Evolutionary conservation across 1,139 yeast species (phyloP).

Genomic region (Arxiozyma bovina): DNA sequence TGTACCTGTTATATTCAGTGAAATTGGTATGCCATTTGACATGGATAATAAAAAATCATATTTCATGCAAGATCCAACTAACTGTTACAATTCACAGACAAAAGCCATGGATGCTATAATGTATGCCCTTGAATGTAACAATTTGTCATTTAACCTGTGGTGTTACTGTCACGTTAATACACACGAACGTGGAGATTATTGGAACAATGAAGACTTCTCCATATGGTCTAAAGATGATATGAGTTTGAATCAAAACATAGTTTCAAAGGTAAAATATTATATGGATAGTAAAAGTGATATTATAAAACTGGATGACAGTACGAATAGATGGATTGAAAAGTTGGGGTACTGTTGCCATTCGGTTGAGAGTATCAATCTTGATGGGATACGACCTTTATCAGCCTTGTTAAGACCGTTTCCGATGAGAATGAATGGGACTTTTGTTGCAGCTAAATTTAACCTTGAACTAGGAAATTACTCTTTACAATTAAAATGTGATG

Average conservation of each 20-base stretch:
- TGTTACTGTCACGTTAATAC: constrained; percentile 64
- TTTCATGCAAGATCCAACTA: constrained; percentile 44
- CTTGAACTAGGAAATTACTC: constrained; percentile 39
- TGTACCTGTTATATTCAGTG: constrained; percentile 73
- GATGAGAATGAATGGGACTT: constrained; percentile 47
- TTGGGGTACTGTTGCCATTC: not conserved
- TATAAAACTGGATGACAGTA: not conserved
- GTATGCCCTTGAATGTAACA: constrained; percentile 65
- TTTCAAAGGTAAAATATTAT: not conserved
- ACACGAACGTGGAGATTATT: constrained; percentile 78
- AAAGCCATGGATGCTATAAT: constrained; percentile 77
- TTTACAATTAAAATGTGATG: constrained; percentile 37
- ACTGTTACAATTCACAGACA: constrained; percentile 45
- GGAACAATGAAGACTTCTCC: constrained; percentile 92
- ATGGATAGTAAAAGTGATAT: not conserved
- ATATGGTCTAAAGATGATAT: constrained; percentile 68
- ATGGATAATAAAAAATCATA: constrained; percentile 75
- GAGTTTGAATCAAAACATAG: not conserved
- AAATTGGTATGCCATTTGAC: constrained; percentile 96
- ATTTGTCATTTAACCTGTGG: constrained; percentile 76
- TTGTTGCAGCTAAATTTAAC: constrained; percentile 47
- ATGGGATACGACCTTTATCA: constrained; percentile 60
- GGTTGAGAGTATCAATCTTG: constrained; percentile 13
- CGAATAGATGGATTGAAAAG: not conserved
- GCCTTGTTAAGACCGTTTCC: constrained; percentile 72